Evolutionary conservation across 2,329 filamentous ascomycete species (phyloP).

Genomic region (Colletotrichum viniferum): DNA sequence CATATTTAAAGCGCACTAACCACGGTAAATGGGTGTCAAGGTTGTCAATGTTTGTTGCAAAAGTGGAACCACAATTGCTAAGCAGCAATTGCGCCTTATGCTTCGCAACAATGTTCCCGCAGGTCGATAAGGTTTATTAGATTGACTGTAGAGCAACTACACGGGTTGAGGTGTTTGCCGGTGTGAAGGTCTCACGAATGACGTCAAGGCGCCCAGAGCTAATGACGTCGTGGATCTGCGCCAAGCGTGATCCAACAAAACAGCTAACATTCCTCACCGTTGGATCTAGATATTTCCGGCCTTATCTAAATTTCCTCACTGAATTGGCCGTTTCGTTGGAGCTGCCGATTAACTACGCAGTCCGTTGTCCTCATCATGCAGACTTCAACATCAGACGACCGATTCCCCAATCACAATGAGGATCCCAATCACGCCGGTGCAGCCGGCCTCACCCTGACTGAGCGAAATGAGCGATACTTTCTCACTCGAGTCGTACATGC

Average conservation of each 20-base stretch:
- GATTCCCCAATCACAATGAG: no score
- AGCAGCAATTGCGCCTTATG: no score
- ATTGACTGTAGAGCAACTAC: no score
- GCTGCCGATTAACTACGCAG: rapidly evolving
- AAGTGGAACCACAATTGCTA: no score
- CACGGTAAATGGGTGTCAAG: no score
- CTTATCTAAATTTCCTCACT: rapidly evolving
- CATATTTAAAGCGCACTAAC: no score
- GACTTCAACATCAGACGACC: background rate
- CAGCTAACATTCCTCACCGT: background rate
- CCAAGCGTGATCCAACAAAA: background rate
- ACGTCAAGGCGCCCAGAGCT: background rate
- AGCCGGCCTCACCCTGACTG: background rate
- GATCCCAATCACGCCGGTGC: rapidly evolving
- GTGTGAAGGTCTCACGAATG: background rate
- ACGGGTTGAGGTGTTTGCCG: no score
- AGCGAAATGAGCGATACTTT: background rate
- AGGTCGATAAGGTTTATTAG: no score
- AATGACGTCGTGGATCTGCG: background rate
- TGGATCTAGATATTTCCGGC: background rate
- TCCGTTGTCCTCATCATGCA: background rate
- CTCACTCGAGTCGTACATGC: background rate
- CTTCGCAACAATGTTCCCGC: no score
- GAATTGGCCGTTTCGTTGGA: background rate
- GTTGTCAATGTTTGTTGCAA: no score